Base-by-base conservation (phyloP, 495 filamentous ascomycete species). In the Hypoxylon trugodes region DNA sequence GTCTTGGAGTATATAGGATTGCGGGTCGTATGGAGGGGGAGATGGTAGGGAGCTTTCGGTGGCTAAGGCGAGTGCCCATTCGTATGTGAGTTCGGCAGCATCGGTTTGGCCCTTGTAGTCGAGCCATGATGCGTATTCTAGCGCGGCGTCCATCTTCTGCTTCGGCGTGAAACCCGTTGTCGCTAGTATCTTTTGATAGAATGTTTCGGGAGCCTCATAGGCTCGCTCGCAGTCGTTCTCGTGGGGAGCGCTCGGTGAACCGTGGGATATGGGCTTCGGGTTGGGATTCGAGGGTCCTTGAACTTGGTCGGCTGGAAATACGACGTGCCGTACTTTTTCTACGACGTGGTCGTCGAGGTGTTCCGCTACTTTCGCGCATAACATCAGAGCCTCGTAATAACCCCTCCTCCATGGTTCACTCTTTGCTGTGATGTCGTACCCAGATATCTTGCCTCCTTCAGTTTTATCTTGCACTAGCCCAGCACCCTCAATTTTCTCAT, bases 61-160 rank as follows among this genome's bases (percentile, higher is more conserved):
- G 1, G 90, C 89, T 55, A 91, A 86, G 64, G 90, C 85, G 56
- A 93, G 74, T 10, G 83, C 89, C 88, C 87, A 88, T 52, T 76
- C 76, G 71, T 89, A 92, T 82, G 89, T 87, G 46, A 88, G 84
- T 43, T 82, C 77, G 0, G 90, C 87, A 3, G 83, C 84, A 1
- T 79, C 77, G 9, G 80, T 70, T 9, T 87, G 71, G 2, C 83
- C 81, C 75, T 93, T 93, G 74, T 84, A 96, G 45, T 90, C 88
- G 4, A 96, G 80, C 86, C 88, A 96, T 55, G 89, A 89, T 4
- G 87, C 93, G 72, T 93, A 93, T 0, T 87, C 89, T 13, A 96
- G 75, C 7, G 89, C 89, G 18, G 93, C 92, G 37, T 92, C 87
- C 26, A 96, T 72, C 59, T 85, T 86, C 75, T 97, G 90, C 48